These are phyloP conservation scores for Phellopilus nigrolimitatus DNA, from an alignment of 1,284 basidiomycete species.

Conservation along the genomic window DNA sequence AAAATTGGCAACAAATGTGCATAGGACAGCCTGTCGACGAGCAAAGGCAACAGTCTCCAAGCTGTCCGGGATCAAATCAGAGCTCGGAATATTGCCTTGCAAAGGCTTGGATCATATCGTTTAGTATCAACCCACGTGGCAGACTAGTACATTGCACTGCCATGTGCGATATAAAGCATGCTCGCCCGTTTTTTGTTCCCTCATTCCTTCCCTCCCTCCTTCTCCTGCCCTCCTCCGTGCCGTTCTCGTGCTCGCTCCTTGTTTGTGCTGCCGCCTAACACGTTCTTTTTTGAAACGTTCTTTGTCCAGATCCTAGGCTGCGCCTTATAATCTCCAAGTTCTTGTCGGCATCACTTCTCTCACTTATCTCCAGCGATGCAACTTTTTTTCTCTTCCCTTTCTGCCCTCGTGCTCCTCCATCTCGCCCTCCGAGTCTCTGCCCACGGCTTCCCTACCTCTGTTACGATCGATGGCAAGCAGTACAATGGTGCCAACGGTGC, in stretches of 20 bases:
- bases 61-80: too few relatives aligned
- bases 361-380: conserved; percentile 2
- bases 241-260: conserved; percentile 2
- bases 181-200: conserved; percentile 2
- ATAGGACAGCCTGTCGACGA: not conserved
- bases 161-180: too few relatives aligned
- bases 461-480: conserved; percentile 12
- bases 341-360: not conserved
- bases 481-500: conserved; percentile 16
- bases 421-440: conserved; percentile 8
- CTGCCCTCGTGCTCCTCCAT: conserved; percentile 4
- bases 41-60: too few relatives aligned
- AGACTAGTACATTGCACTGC: too few relatives aligned
- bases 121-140: too few relatives aligned
- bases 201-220: not conserved
- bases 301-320: conserved; percentile 1
- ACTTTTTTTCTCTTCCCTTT: not conserved
- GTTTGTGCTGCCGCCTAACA: not conserved
- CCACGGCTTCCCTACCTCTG: conserved; percentile 4
- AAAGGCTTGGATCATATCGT: too few relatives aligned
- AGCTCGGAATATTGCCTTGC: too few relatives aligned
- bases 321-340: conserved; percentile 5
- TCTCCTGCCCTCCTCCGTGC: not conserved
- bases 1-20: not conserved
- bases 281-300: not conserved